Base-by-base conservation (phyloP, 2,329 filamentous ascomycete species). In the Dactylellina sp. region DNA sequence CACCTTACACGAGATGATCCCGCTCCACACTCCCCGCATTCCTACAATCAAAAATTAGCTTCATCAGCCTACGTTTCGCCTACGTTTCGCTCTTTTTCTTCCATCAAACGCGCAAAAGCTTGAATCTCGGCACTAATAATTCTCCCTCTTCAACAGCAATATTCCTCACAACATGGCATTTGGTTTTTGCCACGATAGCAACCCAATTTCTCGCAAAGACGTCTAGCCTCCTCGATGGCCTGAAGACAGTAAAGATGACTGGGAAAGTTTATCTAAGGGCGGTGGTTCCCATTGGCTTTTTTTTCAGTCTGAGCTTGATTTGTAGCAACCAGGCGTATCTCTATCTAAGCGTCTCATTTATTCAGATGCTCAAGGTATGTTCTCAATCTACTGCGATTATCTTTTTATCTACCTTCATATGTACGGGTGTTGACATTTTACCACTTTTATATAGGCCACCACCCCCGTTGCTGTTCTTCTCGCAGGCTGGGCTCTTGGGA, bases 211-310 rank as follows among this genome's bases (percentile, higher is more conserved):
- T 99, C 81, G 93, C 95, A 56, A 91, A 92, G 79, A 96, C 92
- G 80, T 98, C 94, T 44, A 90, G 85, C 40, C 85, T 96, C 61
- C 91, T 99, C 76, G 95, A 99, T 84, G 93, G 93, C 78, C 89
- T 95, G 79, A 97, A 97, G 84, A 91, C 90, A 46, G 93, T 98
- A 74, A 96, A 96, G 84, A 98, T 99, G 94, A 98, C 92, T 25
- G 92, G 92, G 78, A 90, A 90, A 76, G 89, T 98, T 79, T 98
- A 98, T 82, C 84, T 98, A 74, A 90, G 93, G 78, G 93, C 93
- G 47, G 97, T 98, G 78, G 89, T 97, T 39, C 94, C 94, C 65
- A 97, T 98, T 79, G 94, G 94, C 77, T 83, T 97, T 81, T 96
- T 97, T 84, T 98, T 97, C 88, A 95, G 91, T 81, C 85, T 97